Evolutionary conservation across 805 yeast genomes (phyloP), one percentile per base, ranked within the genome.

Genomic region (Grigorovia transvaalensis): DNA sequence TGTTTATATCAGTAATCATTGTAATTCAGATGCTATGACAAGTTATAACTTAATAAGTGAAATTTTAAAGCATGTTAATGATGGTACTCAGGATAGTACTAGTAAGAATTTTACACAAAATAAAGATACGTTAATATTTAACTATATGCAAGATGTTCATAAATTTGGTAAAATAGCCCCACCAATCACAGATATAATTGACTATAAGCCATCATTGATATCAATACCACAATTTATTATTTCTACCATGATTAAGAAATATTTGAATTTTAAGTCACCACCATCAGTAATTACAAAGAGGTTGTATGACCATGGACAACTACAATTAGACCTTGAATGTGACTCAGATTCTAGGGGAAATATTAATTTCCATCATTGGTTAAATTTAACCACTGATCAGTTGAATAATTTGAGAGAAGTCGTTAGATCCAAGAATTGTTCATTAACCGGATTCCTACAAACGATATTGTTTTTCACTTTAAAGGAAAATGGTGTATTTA

Each of bases 371-470:
- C 56, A 60, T 41, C 33, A 51, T 15, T 23, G 53, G 27, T 20
- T 63, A 9, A 55, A 56, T 8, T 52, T 59, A 27, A 46, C 53
- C 9, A 20, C 51, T 13, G 49, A 43, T 1, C 53, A 58, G 44
- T 44, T 59, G 4, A n/a, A 9, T 5, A 29, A 44, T 4, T 55
- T 63, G n/a, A 57, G 53, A 42, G 12, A 13, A 2, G 35, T 23
- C 17, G 47, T 60, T 8, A 56, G 56, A 29, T 44, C 40, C 23
- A 50, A 56, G 9, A 46, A 50, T 9, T 54, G 58, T 47, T 61
- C 65, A 2, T 45, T 63, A 41, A 63, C 67, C 2, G 63, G 65
- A 5, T 58, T 61, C 42, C 46, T 63, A 17, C 66, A 63, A 50
- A 56, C 65, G 0, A 55, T 58, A 43, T 53, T 59, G 47, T 55